Evolutionary conservation across 1,139 yeast species (phyloP).

Genomic region (Yamadazyma trypodendri): DNA sequence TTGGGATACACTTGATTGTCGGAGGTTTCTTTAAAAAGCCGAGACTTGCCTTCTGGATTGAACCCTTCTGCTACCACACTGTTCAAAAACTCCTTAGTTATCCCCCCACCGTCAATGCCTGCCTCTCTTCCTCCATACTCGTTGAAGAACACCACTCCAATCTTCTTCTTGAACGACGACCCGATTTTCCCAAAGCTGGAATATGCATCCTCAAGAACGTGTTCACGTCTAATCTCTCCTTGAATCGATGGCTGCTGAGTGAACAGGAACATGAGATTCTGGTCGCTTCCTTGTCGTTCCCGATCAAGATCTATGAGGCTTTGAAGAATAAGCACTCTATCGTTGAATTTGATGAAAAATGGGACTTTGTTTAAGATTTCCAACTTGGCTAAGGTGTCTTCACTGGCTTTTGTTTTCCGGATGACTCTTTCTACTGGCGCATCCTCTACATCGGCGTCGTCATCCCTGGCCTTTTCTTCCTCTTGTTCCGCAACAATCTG

Average conservation of each 20-base stretch:
- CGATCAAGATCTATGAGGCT: slow-evolving; percentile 57
- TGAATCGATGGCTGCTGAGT: slow-evolving; percentile 17
- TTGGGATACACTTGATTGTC: slow-evolving; percentile 71
- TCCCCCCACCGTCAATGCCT: slow-evolving; percentile 97
- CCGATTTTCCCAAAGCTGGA: slow-evolving; percentile 47
- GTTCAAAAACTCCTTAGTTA: slow-evolving; percentile 87
- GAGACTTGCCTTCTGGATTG: slow-evolving; percentile 39
- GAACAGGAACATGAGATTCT: slow-evolving; percentile 14
- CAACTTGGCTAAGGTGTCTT: slow-evolving; percentile 23
- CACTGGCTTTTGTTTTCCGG: slow-evolving; percentile 5
- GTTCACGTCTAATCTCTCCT: slow-evolving; percentile 67
- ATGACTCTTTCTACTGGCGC: slow-evolving; percentile 5
- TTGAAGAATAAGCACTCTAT: slow-evolving; percentile 73
- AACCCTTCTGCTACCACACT: slow-evolving; percentile 73
- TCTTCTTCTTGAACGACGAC: slow-evolving; percentile 50
- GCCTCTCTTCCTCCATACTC: slow-evolving; percentile 75
- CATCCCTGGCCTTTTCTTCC: slow-evolving; percentile 17
- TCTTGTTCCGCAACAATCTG: slow-evolving; percentile 42
- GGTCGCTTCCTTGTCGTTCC: slow-evolving; percentile 18
- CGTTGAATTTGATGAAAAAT: slow-evolving; percentile 72
- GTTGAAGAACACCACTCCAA: slow-evolving; percentile 68
- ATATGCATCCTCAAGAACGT: slow-evolving; percentile 73
- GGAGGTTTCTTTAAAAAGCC: slow-evolving; percentile 41
- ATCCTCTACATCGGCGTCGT: slow-evolving; percentile 14
- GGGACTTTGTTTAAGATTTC: slow-evolving; percentile 67